Evolutionary conservation across 108 stramenopile genomes (phyloP), one percentile per base, ranked within the genome.

Genomic region (Chaetoceros tenuissimus): DNA sequence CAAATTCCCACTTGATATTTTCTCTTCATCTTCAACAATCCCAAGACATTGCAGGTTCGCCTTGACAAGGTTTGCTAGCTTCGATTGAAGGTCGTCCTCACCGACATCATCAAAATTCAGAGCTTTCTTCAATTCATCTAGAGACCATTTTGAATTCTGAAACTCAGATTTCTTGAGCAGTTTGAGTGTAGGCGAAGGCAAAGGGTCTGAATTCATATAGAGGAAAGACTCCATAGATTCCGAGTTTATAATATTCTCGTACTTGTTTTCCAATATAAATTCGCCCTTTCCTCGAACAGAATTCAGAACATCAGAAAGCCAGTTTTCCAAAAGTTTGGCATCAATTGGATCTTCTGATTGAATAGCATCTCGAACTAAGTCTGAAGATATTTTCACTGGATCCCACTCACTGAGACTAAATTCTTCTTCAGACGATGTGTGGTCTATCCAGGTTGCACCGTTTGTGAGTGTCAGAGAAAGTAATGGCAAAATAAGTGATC

Each of bases 151-250:
- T 40, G 34, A 5, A 40, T 13, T 40, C 34, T 40, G 5, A 10
- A 5, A 13, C 5, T 40, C 34, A n/a, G n/a, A n/a, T n/a, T n/a
- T n/a, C 8, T 40, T 10, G 8, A 5, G 13, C 5, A 40, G 5
- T 13, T 40, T 40, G 8, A 5, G 5, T 40, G 8, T 5, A 5
- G 34, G 34, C 13, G 5, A 10, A 5, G 7, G 51, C 0, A 61
- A 25, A 22, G 77, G 51, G 1, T 80, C 71, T 24, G 75, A 53
- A 53, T 63, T 66, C 46, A 77, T 72, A 66, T 84, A 90, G 57
- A 90, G 59, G 70, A 90, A 90, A 18, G 81, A 76, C 67, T 90
- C 89, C 68, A 90, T 75, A n/a, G 82, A 60, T 67, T 90, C 89
- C 7, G 72, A 79, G 23, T 75, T 54, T 22, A 66, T 28, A 40